Evolutionary conservation across 352 stramenopile species (phyloP), one percentile per base, ranked within the genome.

Genomic region (Phytophthora citricola): DNA sequence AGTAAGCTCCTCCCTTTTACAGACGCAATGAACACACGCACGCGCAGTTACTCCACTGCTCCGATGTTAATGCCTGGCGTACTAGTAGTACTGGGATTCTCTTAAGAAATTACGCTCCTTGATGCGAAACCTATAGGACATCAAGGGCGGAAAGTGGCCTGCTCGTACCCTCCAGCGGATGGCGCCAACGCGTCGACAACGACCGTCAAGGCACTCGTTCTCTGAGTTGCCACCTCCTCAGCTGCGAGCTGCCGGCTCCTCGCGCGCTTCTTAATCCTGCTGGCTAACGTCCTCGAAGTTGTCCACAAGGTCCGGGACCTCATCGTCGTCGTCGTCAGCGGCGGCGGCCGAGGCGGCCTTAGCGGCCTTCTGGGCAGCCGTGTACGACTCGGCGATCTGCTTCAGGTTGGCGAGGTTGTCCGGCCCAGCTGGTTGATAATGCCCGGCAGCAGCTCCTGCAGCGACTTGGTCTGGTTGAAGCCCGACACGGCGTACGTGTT

Each of bases 401-500:
- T 98, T 97, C 22, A 98, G 83, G 85, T 98, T 97, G 57, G 93
- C 79, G 58, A 99, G 85, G 82, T 98, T 99, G 75, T 99, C 97
- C 73, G 96, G 70, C 97, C 97, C 47, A 99, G 82, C 83, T 99
- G 97, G 77, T 97, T 99, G 72, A 99, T 98, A 79, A 99, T 99
- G 66, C 92, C 94, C 48, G 97, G 97, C 56, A 99, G 82, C 64
- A 99, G 87, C 54, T 99, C 97, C 82, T 99, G 95, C 69, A 99
- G 87, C 70, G 91, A 92, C 85, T 99, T 99, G 65, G 90, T 99
- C 79, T 98, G 92, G 69, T 88, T 91, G 55, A 89, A 85, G 69
- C 98, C 98, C 52, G 83, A 96, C 40, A 99, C 95, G 43, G 98
- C 98, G 85, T 98, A 99, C 52, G 98, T 99, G 86, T 99, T 99